A percentile compares a stretch with the other conserved stretches of the same genome.
phyloP scores from a whole-genome alignment of 345 rosid species.

The Sapria himalayana region DNA sequence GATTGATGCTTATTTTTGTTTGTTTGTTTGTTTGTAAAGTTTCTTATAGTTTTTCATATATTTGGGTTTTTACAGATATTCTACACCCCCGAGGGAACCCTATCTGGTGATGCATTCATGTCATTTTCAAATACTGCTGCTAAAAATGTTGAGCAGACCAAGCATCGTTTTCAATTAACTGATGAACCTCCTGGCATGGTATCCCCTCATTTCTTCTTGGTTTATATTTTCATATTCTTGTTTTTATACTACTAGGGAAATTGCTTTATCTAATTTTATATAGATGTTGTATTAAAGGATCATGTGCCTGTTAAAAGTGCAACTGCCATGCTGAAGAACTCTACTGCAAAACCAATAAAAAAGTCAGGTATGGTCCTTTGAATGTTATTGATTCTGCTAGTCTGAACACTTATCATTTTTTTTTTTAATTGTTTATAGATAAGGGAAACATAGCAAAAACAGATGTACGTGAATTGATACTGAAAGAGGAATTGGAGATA shows the following conservation, averaged over 20 bases:
- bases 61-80: constrained; percentile 33
- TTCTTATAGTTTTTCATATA: neutral
- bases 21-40: neutral
- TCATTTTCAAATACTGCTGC: constrained; percentile 64
- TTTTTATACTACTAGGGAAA: neutral
- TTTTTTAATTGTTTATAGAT: constrained; percentile 15
- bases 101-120: constrained; percentile 67
- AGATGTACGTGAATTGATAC: constrained; percentile 84
- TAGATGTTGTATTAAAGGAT: constrained; percentile 14
- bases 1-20: neutral
- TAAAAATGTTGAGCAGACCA: constrained; percentile 43
- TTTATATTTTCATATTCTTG: neutral
- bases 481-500: constrained; percentile 62
- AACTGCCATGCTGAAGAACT: constrained; percentile 37
- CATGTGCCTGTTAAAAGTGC: constrained; percentile 27
- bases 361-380: constrained; percentile 71
- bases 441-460: constrained; percentile 85
- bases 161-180: constrained; percentile 33
- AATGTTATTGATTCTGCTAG: constrained; percentile 9
- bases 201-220: constrained; percentile 3
- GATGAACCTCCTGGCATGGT: constrained; percentile 26
- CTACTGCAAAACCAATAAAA: constrained; percentile 37
- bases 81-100: constrained; percentile 76
- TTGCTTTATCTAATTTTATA: constrained; percentile 3
- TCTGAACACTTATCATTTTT: constrained; percentile 5